phyloP scores from a whole-genome alignment of 2,329 filamentous ascomycete species.

The Fusarium sp. region DNA sequence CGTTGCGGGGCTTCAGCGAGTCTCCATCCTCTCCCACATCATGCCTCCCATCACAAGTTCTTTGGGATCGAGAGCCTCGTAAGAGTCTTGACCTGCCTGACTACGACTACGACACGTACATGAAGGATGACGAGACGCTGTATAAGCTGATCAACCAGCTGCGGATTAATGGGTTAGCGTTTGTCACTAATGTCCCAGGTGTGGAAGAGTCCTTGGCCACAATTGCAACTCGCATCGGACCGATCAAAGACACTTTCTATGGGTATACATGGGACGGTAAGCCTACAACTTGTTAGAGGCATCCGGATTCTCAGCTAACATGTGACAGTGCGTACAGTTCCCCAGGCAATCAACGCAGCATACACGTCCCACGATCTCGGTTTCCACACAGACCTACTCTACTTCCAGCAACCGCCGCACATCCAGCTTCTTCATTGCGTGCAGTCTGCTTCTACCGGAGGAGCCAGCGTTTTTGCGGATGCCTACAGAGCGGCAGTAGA shows the following conservation, averaged over 20 bases:
- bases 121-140: not conserved
- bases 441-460: constrained; percentile 2
- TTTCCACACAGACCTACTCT: constrained; percentile 7
- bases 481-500: not conserved
- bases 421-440: constrained; percentile 4
- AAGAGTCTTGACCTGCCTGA: not conserved
- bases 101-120: not conserved
- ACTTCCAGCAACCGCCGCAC: constrained; percentile 1
- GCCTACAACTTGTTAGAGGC: not conserved
- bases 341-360: not conserved
- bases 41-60: not conserved
- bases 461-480: constrained; percentile 3
- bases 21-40: not conserved
- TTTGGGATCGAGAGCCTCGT: not conserved
- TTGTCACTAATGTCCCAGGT: not conserved
- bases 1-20: not conserved
- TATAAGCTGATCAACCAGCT: not conserved
- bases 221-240: not conserved
- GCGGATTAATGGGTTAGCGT: not conserved
- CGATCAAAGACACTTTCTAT: constrained; percentile 6
- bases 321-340: not conserved
- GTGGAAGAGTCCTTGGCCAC: not conserved
- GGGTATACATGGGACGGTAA: constrained; percentile 8
- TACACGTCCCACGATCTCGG: constrained; percentile 5
- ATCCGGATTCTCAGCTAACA: not conserved